A percentile compares a stretch with the other conserved stretches of the same genome.
Conservation (phyloP, 768 basidiomycete genomes). For the Amanita pseudoporphyria region DNA sequence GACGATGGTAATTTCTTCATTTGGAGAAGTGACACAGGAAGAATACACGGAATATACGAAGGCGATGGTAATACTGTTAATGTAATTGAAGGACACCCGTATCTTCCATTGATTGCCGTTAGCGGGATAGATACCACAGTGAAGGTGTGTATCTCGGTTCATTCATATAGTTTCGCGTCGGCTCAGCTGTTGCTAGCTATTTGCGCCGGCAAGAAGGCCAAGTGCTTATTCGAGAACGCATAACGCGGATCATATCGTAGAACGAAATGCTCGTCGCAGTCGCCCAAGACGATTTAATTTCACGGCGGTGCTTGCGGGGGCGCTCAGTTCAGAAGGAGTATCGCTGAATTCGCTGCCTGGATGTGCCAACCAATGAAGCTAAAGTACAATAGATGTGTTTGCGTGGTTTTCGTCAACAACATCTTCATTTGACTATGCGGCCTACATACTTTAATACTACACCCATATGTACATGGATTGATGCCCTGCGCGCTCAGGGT, state of each 20-base stretch:
- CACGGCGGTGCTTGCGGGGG: slow-evolving; percentile 16
- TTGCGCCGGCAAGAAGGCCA: slow-evolving; percentile 41
- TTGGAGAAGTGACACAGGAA: slow-evolving; percentile 64
- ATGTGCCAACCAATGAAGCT: slow-evolving; percentile 7
- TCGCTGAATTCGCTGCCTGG: neutral
- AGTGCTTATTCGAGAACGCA: slow-evolving; percentile 47
- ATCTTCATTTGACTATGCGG: neutral
- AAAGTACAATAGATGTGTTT: neutral
- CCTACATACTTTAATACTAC: neutral
- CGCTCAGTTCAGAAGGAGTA: neutral
- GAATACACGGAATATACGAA: slow-evolving; percentile 69
- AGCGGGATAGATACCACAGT: slow-evolving; percentile 83
- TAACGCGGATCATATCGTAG: slow-evolving; percentile 45
- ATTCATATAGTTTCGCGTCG: neutral
- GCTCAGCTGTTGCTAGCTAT: slow-evolving; percentile 35
- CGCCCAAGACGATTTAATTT: slow-evolving; percentile 20
- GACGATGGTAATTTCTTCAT: slow-evolving; percentile 87
- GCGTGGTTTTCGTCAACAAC: neutral
- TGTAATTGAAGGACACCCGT: slow-evolving; percentile 77
- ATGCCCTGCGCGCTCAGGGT: slow-evolving; percentile 10
- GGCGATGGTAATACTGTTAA: slow-evolving; percentile 80
- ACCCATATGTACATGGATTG: neutral
- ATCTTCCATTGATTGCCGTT: slow-evolving; percentile 72
- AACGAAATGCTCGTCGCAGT: slow-evolving; percentile 37
- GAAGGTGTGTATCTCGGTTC: slow-evolving; percentile 40